A percentile compares a stretch with the other conserved stretches of the same genome.
Evolutionary conservation across 176 grass and related monocot species (phyloP).

Genomic region (Triticum aestivum): IWGSC_CS_RefSeq_v2.1 NC_057805.1:419190285-419190784

Average conservation of each 20-base stretch:
- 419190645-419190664: conserved; percentile 17
- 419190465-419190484: conserved; percentile 44
- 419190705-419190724: conserved; percentile 32
- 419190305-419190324: background rate
- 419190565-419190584: conserved; percentile 23
- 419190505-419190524: conserved; percentile 14
- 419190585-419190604: conserved; percentile 30
- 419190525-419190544: conserved; percentile 14
- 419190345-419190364: conserved; percentile 34
- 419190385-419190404: background rate
- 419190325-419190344: background rate
- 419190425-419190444: conserved; percentile 2
- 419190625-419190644: conserved; percentile 25
- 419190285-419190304: too few relatives aligned
- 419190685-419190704: conserved; percentile 44
- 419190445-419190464: conserved; percentile 49
- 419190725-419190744: background rate
- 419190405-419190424: background rate
- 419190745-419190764: background rate
- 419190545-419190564: background rate
- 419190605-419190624: conserved; percentile 18
- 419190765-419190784: background rate
- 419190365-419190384: background rate
- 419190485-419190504: background rate
- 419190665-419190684: conserved; percentile 15